phyloP scores from a whole-genome alignment of 2,329 filamentous ascomycete species.

The Bipolaris victoriae region DNA sequence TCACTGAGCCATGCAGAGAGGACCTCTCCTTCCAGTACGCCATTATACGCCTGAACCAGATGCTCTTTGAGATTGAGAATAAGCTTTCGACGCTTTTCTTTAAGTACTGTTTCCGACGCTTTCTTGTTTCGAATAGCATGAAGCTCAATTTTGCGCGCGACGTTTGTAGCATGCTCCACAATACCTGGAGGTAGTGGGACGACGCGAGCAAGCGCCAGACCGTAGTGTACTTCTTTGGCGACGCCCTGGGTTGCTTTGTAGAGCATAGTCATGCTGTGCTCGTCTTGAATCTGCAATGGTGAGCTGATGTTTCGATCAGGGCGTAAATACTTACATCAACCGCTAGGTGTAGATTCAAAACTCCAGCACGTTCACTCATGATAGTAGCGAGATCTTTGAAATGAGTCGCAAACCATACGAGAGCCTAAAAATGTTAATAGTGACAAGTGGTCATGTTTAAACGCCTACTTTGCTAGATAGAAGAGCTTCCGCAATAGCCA shows the following conservation, averaged over 20 bases:
- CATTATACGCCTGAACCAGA: slow-evolving; percentile 69
- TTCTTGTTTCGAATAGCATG: slow-evolving; percentile 65
- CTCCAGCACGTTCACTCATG: slow-evolving; percentile 74
- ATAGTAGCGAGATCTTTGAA: slow-evolving; percentile 83
- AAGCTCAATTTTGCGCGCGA: slow-evolving; percentile 67
- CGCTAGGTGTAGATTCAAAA: slow-evolving; percentile 81
- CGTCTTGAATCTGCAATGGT: slow-evolving; percentile 47
- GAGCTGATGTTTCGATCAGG: slow-evolving; percentile 5
- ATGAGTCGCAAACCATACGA: slow-evolving; percentile 94
- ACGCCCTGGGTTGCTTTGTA: slow-evolving; percentile 81
- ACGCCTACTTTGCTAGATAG: slow-evolving; percentile 66
- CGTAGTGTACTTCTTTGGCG: slow-evolving; percentile 76
- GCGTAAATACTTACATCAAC: slow-evolving; percentile 63
- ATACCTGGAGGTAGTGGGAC: slow-evolving; percentile 73
- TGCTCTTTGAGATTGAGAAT: slow-evolving; percentile 76
- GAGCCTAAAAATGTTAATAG: slow-evolving; percentile 51
- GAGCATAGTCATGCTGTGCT: slow-evolving; percentile 78
- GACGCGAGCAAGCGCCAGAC: slow-evolving; percentile 78
- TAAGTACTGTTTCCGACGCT: slow-evolving; percentile 62
- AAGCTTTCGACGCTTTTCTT: slow-evolving; percentile 71
- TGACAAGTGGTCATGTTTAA: not conserved
- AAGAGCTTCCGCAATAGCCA: slow-evolving; percentile 87
- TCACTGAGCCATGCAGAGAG: slow-evolving; percentile 68
- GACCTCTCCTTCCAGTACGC: slow-evolving; percentile 67
- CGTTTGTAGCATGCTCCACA: slow-evolving; percentile 69